phyloP scores from a whole-genome alignment of 306 rosid species.

The Betula pendula region DNA sequence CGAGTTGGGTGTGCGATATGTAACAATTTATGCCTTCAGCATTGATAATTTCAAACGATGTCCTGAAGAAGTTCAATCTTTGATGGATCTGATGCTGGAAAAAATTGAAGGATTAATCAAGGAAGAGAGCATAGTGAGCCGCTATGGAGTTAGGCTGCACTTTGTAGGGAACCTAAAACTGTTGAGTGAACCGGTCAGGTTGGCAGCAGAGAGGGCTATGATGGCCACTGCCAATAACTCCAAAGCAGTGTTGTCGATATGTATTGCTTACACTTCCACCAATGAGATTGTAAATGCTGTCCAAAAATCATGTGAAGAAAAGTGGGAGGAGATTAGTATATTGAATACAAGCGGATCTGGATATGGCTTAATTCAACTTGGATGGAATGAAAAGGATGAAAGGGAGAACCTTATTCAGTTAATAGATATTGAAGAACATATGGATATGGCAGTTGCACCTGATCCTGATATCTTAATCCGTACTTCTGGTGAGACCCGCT shows the following conservation, averaged over 20 bases:
- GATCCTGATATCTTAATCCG: constrained; percentile 42
- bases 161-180: constrained; percentile 40
- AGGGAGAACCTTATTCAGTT: constrained; percentile 20
- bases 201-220: constrained; percentile 43
- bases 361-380: constrained; percentile 24
- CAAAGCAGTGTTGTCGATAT: constrained; percentile 34
- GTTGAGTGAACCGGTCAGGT: constrained; percentile 38
- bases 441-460: constrained; percentile 38
- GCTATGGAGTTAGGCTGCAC: constrained; percentile 31
- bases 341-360: constrained; percentile 20
- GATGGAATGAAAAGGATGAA: constrained; percentile 29
- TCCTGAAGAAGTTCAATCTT: constrained; percentile 41
- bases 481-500: constrained; percentile 49
- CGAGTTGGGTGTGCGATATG: constrained; percentile 44
- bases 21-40: constrained; percentile 42
- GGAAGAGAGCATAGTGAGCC: constrained; percentile 35
- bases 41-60: constrained; percentile 37
- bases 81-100: constrained; percentile 46
- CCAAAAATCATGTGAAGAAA: constrained; percentile 38
- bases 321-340: constrained; percentile 32
- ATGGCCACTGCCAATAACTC: constrained; percentile 42
- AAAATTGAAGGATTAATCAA: constrained; percentile 35
- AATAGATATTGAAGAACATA: constrained; percentile 42
- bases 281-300: constrained; percentile 53
- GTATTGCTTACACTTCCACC: constrained; percentile 47